Evolutionary conservation across 2,329 filamentous ascomycete species (phyloP).

Genomic region (Ambrosiella xylebori): DNA sequence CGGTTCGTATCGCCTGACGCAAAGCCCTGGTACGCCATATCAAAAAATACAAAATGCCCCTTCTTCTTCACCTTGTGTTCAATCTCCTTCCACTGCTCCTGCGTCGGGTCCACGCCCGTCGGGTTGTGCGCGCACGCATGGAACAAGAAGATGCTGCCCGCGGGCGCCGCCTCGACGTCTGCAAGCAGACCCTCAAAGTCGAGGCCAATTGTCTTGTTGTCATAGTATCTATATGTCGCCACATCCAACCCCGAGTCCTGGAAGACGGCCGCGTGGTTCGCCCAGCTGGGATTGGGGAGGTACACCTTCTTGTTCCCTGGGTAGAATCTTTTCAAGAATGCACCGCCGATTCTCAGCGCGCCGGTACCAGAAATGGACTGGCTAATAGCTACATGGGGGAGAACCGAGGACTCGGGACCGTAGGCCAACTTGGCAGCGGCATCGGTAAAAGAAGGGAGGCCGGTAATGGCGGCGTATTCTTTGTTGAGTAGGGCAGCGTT

Average conservation of each 20-base stretch:
- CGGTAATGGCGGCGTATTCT: conserved; percentile 96
- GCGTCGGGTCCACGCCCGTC: conserved; percentile 84
- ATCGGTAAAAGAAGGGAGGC: conserved; percentile 84
- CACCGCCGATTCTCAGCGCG: conserved; percentile 82
- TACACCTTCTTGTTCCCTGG: conserved; percentile 88
- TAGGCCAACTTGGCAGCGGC: conserved; percentile 85
- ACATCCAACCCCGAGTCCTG: conserved; percentile 80
- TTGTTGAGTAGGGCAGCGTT: conserved; percentile 69
- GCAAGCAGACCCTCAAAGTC: conserved; percentile 89
- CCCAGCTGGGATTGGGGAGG: conserved; percentile 91
- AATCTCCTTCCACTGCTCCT: conserved; percentile 85
- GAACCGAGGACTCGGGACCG: conserved; percentile 58
- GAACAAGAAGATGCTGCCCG: conserved; percentile 76
- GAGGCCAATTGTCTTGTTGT: conserved; percentile 94
- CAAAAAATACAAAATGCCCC: conserved; percentile 90
- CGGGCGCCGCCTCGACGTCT: conserved; percentile 77
- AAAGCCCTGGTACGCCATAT: conserved; percentile 99
- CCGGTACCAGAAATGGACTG: conserved; percentile 98
- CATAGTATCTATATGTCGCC: conserved; percentile 95
- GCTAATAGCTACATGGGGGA: conserved; percentile 74
- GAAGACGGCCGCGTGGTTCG: conserved; percentile 96
- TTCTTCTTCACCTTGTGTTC: conserved; percentile 70
- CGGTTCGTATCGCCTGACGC: conserved; percentile 80
- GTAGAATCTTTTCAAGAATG: conserved; percentile 84
- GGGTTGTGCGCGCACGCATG: conserved; percentile 98